Evolutionary conservation across 345 rosid genomes (phyloP).

Genomic region (Raphanus sativus): DNA sequence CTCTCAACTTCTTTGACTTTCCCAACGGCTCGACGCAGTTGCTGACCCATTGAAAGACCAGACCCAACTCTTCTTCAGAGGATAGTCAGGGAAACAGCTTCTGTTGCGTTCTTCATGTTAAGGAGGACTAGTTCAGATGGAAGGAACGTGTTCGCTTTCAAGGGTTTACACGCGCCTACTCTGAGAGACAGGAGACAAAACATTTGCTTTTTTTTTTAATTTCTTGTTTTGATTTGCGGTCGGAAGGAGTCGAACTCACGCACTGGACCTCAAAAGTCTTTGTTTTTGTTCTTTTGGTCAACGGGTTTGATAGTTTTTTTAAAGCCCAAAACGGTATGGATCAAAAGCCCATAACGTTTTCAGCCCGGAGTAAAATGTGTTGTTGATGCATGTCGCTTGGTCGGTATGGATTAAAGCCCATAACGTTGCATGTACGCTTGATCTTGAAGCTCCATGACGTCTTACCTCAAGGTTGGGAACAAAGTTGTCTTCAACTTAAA

Average conservation of each 20-base stretch:
- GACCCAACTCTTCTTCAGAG: not conserved
- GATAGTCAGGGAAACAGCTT: not conserved
- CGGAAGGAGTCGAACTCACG: not conserved
- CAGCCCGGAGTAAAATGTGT: too few relatives aligned
- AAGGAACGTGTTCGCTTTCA: conserved; percentile 29
- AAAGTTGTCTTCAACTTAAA: too few relatives aligned
- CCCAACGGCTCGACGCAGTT: conserved; percentile 96
- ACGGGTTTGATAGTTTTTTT: not conserved
- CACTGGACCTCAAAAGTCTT: not conserved
- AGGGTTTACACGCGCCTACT: conserved; percentile 30
- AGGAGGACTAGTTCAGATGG: not conserved
- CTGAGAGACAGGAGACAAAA: not conserved
- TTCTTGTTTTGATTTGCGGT: not conserved
- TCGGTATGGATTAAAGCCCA: too few relatives aligned
- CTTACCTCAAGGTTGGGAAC: too few relatives aligned
- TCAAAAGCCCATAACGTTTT: not conserved
- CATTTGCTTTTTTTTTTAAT: not conserved
- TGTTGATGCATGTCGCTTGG: too few relatives aligned
- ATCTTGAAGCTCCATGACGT: too few relatives aligned
- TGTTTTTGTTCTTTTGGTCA: not conserved
- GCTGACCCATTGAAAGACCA: conserved; percentile 70
- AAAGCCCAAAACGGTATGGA: not conserved
- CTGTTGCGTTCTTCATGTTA: not conserved
- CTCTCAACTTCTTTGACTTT: conserved; percentile 53
- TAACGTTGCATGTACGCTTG: too few relatives aligned